These are phyloP conservation scores for Geotrichum histeridarum DNA, from an alignment of 1,139 yeast species.

Conservation along the genomic window DNA sequence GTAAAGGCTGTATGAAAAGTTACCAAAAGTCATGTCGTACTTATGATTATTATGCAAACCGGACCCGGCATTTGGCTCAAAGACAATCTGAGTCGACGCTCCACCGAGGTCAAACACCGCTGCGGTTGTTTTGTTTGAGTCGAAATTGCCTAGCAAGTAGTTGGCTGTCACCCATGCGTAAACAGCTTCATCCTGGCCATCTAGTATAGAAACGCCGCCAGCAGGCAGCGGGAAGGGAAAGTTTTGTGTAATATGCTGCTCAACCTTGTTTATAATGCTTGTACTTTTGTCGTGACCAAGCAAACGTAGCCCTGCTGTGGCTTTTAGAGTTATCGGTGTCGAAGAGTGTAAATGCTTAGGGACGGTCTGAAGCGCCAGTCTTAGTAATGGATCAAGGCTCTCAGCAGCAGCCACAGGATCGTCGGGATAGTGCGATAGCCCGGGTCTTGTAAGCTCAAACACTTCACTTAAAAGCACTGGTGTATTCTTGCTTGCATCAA, in stretches of 20 bases:
- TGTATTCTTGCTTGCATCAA: constrained; percentile 32
- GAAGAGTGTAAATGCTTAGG: constrained; percentile 70
- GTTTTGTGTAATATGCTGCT: constrained; percentile 58
- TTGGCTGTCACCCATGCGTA: constrained; percentile 98
- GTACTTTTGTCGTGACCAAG: constrained; percentile 64
- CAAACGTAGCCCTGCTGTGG: constrained; percentile 93
- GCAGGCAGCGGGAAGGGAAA: constrained; percentile 85
- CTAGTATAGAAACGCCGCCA: constrained; percentile 80
- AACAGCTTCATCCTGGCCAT: constrained; percentile 97
- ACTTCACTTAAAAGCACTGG: constrained; percentile 74
- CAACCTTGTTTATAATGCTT: constrained; percentile 12
- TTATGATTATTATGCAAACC: constrained; percentile 82
- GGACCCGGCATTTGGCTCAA: constrained; percentile 58
- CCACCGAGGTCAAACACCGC: constrained; percentile 98
- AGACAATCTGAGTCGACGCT: constrained; percentile 96
- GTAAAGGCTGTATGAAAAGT: constrained; percentile 72
- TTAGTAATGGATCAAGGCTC: constrained; percentile 75
- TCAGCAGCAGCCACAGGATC: constrained; percentile 81
- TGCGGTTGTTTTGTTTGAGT: constrained; percentile 66
- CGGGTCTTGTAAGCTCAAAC: constrained; percentile 88
- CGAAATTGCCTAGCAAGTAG: constrained; percentile 86
- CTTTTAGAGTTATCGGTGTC: constrained; percentile 93
- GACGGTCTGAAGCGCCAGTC: constrained; percentile 65
- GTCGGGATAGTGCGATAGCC: constrained; percentile 77
- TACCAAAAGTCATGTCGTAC: constrained; percentile 74